Evolutionary conservation across 2,329 filamentous ascomycete species (phyloP), one percentile per base, ranked within the genome.

Genomic region (Trichophyton schoenleinii): DNA sequence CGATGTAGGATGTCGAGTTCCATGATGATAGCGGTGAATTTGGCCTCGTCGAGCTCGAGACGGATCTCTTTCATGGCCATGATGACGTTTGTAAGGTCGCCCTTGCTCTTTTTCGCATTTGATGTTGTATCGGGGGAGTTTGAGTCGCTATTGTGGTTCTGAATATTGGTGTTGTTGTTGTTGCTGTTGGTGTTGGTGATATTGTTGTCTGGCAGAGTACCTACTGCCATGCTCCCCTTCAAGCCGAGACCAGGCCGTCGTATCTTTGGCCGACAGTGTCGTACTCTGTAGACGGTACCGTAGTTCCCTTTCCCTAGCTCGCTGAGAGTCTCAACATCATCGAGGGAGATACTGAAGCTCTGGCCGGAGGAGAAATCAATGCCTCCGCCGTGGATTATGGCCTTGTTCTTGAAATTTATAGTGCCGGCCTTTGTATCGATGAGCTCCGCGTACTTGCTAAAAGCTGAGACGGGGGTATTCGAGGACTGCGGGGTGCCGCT

Each of bases 51-150:
- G 60, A 99, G 80, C 73, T 99, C 94, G 8, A 99, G 79, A 20
- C 94, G 85, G 68, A 99, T 95, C 75, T 99, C 94, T 73, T 99
- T 99, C 94, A 99, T 99, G 13, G 94, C 94, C 94, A 99, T 97
- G 63, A 96, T 80, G 58, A 88, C 83, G 18, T 92, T 91, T 0
- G 77, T 72, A 7, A 67, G 64, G 20, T 63, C 65, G 31, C 64
- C 64, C 22, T 74, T 70, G 68, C 52, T 69, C 67, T 36, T 18
- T 18, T 42, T 58, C 7, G 8, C 22, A 13, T 11, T 25, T 20
- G 55, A 8, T 0, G 7, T 6, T n/a, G 34, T 41, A 15, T 25
- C 34, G 55, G 18, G 13, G n/a, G 55, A 42, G 49, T 18, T 9
- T 2, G 46, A 28, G 22, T 22, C 22, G 22, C 22, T 22, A 22